Evolutionary conservation across 2,329 filamentous ascomycete species (phyloP), one percentile per base, ranked within the genome.

Genomic region (Curvularia spicifera): DNA sequence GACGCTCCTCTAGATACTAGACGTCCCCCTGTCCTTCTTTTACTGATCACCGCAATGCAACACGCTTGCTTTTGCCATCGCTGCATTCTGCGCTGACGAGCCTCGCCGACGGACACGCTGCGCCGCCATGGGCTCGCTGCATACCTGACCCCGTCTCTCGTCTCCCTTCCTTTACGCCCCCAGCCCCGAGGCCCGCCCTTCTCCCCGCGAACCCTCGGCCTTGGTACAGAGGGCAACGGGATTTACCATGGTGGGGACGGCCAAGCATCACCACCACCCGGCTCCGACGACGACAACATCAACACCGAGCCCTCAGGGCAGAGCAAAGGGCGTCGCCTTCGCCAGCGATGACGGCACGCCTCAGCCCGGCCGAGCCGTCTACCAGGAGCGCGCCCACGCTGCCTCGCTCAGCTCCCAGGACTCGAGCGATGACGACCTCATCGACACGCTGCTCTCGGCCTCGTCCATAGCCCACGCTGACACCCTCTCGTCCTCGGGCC

Each of bases 371-470:
- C 51, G 45, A 45, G 31, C 40, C 33, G 51, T 46, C 42, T 53
- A 45, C 44, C 39, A 39, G 40, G 35, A 53, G 47, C 53, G 51
- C 26, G 29, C 29, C 49, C 57, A 68, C 61, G 59, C 62, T 33
- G 55, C 59, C 3, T 73, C 70, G 22, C 33, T 69, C 59, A 71
- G 65, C 63, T 55, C 51, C 7, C 51, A 55, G 13, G 52, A 59
- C 24, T 56, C 46, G 0, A 35, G 45, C 20, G 56, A 44, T 7
- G 53, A 59, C 26, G 52, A 72, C 15, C 63, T 63, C 48, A 53
- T 59, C 49, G 63, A 71, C 52, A 70, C 68, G 13, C 66, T 72
- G 50, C 66, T 71, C 35, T 74, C 72, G 7, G 71, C 72, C 42
- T 71, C 71, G n/a, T 74, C 71, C 6, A 61, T 70, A 5, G 69